Conservation (phyloP, 208 protist genomes). For the Leishmania turanica region DNA sequence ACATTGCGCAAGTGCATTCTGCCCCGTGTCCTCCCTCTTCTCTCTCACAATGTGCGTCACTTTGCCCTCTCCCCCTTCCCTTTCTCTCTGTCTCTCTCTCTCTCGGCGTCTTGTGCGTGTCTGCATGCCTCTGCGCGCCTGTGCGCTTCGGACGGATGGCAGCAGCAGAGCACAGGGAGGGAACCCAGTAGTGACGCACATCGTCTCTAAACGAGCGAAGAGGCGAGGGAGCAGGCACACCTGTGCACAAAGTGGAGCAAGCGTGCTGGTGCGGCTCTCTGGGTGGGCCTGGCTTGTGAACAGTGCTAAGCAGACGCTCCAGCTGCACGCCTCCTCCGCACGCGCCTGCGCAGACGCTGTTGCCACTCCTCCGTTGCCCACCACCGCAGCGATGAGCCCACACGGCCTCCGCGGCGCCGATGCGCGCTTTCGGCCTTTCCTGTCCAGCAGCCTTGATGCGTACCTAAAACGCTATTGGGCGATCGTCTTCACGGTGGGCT, state of each 20-base stretch:
- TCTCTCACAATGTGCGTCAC: not conserved
- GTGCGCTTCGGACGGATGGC: not conserved
- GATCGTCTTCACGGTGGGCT: conserved; percentile 78
- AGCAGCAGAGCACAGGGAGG: not conserved
- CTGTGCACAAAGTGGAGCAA: not conserved
- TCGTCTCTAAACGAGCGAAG: not conserved
- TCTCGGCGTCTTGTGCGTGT: not conserved
- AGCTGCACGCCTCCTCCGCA: not conserved
- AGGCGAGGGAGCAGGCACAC: not conserved
- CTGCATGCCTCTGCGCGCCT: not conserved
- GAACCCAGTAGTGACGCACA: not conserved
- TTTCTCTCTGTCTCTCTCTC: not conserved
- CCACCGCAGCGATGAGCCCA: conserved; percentile 11
- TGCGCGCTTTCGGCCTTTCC: conserved; percentile 57
- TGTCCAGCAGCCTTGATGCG: conserved; percentile 56
- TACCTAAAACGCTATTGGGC: conserved; percentile 87
- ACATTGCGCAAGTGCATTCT: not conserved
- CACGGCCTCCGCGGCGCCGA: conserved; percentile 5
- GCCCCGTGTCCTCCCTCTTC: not conserved
- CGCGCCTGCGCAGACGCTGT: not conserved
- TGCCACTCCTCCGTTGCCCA: not conserved
- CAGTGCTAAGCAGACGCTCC: not conserved
- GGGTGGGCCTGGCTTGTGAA: not conserved
- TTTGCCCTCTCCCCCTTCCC: not conserved
- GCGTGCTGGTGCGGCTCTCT: not conserved